Evolutionary conservation across 805 yeast species (phyloP).

Genomic region (Metschnikowia proteae): DNA sequence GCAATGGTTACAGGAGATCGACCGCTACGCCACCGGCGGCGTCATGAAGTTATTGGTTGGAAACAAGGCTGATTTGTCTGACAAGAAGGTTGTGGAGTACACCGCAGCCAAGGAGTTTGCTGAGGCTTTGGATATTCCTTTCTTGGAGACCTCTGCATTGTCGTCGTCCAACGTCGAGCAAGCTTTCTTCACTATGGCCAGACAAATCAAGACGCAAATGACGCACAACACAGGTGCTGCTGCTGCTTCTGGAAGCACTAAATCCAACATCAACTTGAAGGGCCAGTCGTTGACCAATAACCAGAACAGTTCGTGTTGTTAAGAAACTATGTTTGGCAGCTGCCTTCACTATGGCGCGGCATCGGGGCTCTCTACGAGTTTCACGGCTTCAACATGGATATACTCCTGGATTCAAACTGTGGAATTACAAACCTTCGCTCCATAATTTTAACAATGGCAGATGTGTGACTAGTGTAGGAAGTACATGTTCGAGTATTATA

Average conservation of each 20-base stretch:
- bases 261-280: constrained; percentile 66
- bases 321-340: constrained; percentile 6
- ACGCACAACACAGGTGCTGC: constrained; percentile 53
- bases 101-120: constrained; percentile 97
- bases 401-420: neutral
- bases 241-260: constrained; percentile 37
- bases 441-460: neutral
- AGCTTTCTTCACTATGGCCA: constrained; percentile 97
- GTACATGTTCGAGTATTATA: no score
- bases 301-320: constrained; percentile 40
- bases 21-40: constrained; percentile 96
- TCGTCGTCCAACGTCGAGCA: constrained; percentile 96
- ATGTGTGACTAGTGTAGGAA: neutral
- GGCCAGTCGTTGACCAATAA: constrained; percentile 55
- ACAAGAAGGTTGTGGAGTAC: constrained; percentile 92
- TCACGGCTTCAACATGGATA: neutral
- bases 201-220: constrained; percentile 96
- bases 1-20: constrained; percentile 98
- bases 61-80: constrained; percentile 90
- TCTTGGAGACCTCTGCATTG: constrained; percentile 93
- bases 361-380: neutral
- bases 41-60: constrained; percentile 95
- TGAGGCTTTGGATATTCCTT: constrained; percentile 89
- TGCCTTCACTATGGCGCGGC: neutral
- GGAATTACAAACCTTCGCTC: neutral